Percentiles rank a stretch among this genome's conserved stretches.
phyloP scores from a whole-genome alignment of 768 basidiomycete genomes.

The Hirschioporus abietinus region DNA sequence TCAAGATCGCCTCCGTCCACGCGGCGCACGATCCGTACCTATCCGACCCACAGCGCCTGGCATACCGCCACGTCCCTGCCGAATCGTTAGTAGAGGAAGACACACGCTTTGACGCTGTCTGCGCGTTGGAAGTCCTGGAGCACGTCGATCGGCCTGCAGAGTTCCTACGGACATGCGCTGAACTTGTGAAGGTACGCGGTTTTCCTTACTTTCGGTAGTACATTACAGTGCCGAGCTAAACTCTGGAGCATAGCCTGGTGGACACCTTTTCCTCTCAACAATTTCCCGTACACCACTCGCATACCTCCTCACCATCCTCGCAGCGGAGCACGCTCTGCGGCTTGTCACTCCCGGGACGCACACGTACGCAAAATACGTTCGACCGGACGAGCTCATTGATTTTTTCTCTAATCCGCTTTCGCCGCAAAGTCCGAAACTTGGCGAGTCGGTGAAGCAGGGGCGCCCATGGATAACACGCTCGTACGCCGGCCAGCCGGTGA shows the following conservation, averaged over 20 bases:
- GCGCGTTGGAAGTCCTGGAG: constrained; percentile 96
- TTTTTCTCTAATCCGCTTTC: constrained; percentile 66
- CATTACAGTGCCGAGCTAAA: neutral
- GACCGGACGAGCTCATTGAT: constrained; percentile 74
- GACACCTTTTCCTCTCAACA: constrained; percentile 92
- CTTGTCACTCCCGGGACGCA: constrained; percentile 87
- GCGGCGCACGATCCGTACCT: constrained; percentile 72
- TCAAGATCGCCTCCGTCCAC: constrained; percentile 79
- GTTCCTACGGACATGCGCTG: constrained; percentile 78
- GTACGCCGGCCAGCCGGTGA: constrained; percentile 44
- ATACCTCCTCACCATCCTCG: constrained; percentile 62
- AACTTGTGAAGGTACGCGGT: constrained; percentile 74
- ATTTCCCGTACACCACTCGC: constrained; percentile 80
- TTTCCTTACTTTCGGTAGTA: neutral
- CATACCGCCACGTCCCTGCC: constrained; percentile 69
- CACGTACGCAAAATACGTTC: constrained; percentile 85
- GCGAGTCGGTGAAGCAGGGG: constrained; percentile 2
- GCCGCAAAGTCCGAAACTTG: constrained; percentile 8
- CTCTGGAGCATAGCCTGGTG: constrained; percentile 65
- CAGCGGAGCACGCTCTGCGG: constrained; percentile 78
- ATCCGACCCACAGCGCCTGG: constrained; percentile 30
- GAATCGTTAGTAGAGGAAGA: constrained; percentile 65
- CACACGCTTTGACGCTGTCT: constrained; percentile 83
- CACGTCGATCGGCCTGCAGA: constrained; percentile 89
- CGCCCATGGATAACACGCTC: constrained; percentile 57